phyloP scores from a whole-genome alignment of 225 moss, liverwort and hornwort species.

The Sphagnum tenellum region DNA sequence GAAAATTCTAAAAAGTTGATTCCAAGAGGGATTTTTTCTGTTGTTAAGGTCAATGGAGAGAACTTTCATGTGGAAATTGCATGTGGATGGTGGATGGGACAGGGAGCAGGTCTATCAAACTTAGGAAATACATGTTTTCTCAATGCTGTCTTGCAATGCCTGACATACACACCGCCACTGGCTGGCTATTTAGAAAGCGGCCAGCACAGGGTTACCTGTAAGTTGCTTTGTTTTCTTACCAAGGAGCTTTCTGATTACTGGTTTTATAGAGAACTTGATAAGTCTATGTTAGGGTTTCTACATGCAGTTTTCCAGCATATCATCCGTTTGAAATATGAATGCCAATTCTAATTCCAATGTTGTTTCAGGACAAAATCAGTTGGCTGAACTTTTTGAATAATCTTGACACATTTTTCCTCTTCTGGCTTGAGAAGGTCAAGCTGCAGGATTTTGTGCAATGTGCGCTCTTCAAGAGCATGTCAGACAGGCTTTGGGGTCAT shows the following conservation, averaged over 20 bases:
- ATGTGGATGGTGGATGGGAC: slow-evolving; percentile 1
- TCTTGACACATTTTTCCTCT: not conserved
- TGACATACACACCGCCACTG: slow-evolving; percentile 91
- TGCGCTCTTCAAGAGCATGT: slow-evolving; percentile 97
- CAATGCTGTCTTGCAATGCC: slow-evolving; percentile 90
- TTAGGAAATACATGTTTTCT: slow-evolving; percentile 91
- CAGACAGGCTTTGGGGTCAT: slow-evolving; percentile 59
- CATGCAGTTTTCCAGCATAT: too few relatives aligned
- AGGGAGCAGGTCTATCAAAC: slow-evolving; percentile 89
- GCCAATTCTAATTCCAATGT: not conserved
- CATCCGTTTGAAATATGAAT: too few relatives aligned
- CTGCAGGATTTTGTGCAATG: slow-evolving; percentile 90
- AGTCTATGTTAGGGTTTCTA: too few relatives aligned
- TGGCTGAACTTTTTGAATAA: too few relatives aligned
- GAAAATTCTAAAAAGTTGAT: too few relatives aligned
- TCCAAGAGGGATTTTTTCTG: not conserved
- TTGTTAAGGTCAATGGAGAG: not conserved
- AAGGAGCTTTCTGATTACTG: not conserved
- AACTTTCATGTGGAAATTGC: not conserved
- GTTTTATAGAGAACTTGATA: too few relatives aligned
- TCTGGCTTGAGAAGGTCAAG: slow-evolving; percentile 51
- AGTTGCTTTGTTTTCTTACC: slow-evolving; percentile 17
- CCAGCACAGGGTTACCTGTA: slow-evolving; percentile 76
- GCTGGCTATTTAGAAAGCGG: slow-evolving; percentile 88
- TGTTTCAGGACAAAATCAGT: not conserved